Evolutionary conservation across 306 rosid genomes (phyloP).

Genomic region (Hippophae gyantsensis): DNA sequence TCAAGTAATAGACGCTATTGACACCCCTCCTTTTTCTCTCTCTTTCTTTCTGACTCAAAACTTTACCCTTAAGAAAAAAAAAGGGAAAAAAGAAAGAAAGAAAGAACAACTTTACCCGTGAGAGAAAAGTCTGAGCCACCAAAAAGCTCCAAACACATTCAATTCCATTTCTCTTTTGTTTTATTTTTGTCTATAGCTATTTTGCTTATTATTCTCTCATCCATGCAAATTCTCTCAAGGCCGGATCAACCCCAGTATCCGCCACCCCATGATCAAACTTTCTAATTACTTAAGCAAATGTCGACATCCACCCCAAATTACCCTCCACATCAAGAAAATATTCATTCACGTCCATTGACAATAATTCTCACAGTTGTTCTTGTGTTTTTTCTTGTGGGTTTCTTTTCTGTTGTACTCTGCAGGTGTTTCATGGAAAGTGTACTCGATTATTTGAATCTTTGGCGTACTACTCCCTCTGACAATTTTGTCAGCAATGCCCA

Average conservation of each 20-base stretch:
- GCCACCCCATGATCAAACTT: conserved; percentile 2
- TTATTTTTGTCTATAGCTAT: neutral
- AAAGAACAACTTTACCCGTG: too few relatives aligned
- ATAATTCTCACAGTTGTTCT: conserved; percentile 36
- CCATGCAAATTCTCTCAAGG: conserved; percentile 27
- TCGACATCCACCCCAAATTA: neutral
- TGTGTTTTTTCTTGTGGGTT: conserved; percentile 30
- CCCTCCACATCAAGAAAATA: neutral
- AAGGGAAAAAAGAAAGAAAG: neutral
- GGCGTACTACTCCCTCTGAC: conserved; percentile 24
- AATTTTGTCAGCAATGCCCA: conserved; percentile 9
- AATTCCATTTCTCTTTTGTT: too few relatives aligned
- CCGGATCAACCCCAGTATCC: conserved; percentile 23
- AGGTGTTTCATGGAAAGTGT: conserved; percentile 27
- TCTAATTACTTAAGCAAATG: conserved; percentile 16
- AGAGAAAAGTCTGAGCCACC: too few relatives aligned
- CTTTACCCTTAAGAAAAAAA: neutral
- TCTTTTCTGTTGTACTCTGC: conserved; percentile 39
- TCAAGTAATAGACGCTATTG: conserved; percentile 7
- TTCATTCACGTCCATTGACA: conserved; percentile 26
- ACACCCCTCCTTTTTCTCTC: conserved; percentile 24
- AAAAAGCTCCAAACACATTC: too few relatives aligned
- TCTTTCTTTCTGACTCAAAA: conserved; percentile 1
- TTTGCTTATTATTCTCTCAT: conserved; percentile 13
- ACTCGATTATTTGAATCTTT: conserved; percentile 22